phyloP scores from a whole-genome alignment of 2,329 filamentous ascomycete genomes.

The Graphium sp. region DNA sequence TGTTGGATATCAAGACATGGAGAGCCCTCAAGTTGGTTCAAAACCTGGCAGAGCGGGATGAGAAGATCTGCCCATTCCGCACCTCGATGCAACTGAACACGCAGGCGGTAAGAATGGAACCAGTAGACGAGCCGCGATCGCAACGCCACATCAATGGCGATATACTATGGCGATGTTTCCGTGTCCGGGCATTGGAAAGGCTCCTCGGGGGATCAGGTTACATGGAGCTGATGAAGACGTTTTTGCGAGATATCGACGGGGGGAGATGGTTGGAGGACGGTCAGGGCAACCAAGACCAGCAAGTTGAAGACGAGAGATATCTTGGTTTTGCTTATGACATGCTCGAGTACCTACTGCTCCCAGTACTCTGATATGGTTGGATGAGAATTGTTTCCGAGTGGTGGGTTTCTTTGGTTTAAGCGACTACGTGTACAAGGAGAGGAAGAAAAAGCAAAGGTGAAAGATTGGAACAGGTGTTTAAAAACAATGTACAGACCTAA shows the following conservation, averaged over 20 bases:
- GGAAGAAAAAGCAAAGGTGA: not conserved
- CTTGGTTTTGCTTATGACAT: conserved; percentile 34
- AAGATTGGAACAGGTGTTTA: too few relatives aligned
- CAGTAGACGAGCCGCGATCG: conserved; percentile 18
- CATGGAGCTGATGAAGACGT: conserved; percentile 23
- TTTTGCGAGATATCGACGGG: conserved; percentile 30
- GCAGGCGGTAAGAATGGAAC: too few relatives aligned
- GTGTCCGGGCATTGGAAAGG: conserved; percentile 24
- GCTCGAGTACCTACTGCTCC: conserved; percentile 32
- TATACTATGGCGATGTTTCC: conserved; percentile 36
- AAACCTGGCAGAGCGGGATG: conserved; percentile 33
- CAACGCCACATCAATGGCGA: conserved; percentile 53
- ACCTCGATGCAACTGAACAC: too few relatives aligned
- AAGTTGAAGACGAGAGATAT: conserved; percentile 15
- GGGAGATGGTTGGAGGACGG: conserved; percentile 21
- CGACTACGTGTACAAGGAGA: conserved; percentile 2
- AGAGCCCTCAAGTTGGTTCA: conserved; percentile 58
- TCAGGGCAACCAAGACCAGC: conserved; percentile 9
- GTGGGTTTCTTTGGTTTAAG: not conserved
- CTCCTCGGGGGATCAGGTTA: conserved; percentile 17
- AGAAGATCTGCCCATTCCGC: conserved; percentile 4
- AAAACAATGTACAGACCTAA: too few relatives aligned
- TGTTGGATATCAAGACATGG: conserved; percentile 47
- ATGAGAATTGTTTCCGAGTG: not conserved
- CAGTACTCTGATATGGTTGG: conserved; percentile 21